Evolutionary conservation across 129 eudicot genomes (phyloP), one percentile per base, ranked within the genome.

Genomic region (Artemisia annua): DNA sequence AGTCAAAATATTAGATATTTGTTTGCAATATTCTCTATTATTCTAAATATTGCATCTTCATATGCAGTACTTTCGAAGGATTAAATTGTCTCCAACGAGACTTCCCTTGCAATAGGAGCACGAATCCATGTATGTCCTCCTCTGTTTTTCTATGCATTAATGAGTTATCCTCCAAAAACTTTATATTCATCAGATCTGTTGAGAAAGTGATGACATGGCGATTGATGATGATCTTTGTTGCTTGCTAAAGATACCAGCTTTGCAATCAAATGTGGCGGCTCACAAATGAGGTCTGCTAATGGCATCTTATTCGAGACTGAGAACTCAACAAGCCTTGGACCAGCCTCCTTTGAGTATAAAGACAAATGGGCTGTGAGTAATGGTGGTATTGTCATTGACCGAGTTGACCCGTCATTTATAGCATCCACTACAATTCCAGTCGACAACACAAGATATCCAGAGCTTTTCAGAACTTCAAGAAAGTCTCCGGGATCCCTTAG

Each of bases 201-300:
- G 12, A 70, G 32, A 73, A n/a, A 68, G 24, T 79, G 79, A 58
- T 79, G 65, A 48, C 10, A 18, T 59, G 56, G 68, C 32, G 20
- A 65, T 72, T 79, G 26, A 63, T 75, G 43, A 78, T 20, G 26
- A 52, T 69, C 43, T 62, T 68, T 73, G 3, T 69, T 50, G 39
- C 39, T 69, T 51, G 53, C 43, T 71, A 59, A 70, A 85, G 89
- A 79, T 82, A 9, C 83, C 53, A 70, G 78, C 68, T 82, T 85
- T 64, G 84, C 86, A 43, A 82, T 85, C 63, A 85, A 85, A 51
- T 85, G 86, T 68, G 89, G 89, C 54, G 89, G 89, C 57, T 72
- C 86, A 13, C 80, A 79, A 75, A 19, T 82, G 17, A 75, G 79
- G 67, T 75, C 84, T 11, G 11, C 66, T 2, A 66, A 85, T 52